phyloP scores from a whole-genome alignment of 768 basidiomycete genomes.

The Bullera alba region DNA sequence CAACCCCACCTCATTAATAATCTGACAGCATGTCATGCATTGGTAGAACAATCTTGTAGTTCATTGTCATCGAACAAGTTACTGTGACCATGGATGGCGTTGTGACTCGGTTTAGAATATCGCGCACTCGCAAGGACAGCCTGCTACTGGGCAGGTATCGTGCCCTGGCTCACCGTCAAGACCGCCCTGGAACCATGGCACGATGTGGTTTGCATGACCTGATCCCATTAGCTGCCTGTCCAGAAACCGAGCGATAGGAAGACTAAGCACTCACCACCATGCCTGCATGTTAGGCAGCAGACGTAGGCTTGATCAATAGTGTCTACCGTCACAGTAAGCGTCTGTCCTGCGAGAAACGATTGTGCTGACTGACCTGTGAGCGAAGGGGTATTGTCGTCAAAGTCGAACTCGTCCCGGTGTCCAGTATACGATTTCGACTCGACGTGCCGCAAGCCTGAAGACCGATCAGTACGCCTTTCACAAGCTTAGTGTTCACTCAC shows the following conservation, averaged over 20 bases:
- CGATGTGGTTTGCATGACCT: slow-evolving; percentile 41
- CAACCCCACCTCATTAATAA: too few species aligned
- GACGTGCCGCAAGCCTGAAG: neutral
- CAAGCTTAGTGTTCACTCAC: slow-evolving; percentile 9
- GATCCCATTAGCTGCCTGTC: neutral
- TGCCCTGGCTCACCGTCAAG: slow-evolving; percentile 31
- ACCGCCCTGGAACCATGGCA: slow-evolving; percentile 44
- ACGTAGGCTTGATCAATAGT: slow-evolving; percentile 37
- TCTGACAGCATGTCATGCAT: too few species aligned
- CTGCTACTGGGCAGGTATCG: slow-evolving; percentile 36
- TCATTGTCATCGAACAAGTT: too few species aligned
- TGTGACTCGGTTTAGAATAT: too few species aligned
- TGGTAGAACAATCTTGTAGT: too few species aligned
- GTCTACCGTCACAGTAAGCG: slow-evolving; percentile 10
- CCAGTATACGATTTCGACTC: neutral
- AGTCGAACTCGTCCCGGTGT: neutral
- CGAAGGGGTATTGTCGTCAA: neutral
- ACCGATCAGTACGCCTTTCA: neutral
- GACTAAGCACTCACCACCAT: slow-evolving; percentile 22
- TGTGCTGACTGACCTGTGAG: neutral
- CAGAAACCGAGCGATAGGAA: neutral
- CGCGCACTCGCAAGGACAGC: slow-evolving; percentile 40
- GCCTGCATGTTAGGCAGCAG: slow-evolving; percentile 37
- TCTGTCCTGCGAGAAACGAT: neutral
- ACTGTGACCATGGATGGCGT: too few species aligned